These are phyloP conservation scores for Geotrichum macrosporum DNA, from an alignment of 1,139 yeast species.

Conservation along the genomic window DNA sequence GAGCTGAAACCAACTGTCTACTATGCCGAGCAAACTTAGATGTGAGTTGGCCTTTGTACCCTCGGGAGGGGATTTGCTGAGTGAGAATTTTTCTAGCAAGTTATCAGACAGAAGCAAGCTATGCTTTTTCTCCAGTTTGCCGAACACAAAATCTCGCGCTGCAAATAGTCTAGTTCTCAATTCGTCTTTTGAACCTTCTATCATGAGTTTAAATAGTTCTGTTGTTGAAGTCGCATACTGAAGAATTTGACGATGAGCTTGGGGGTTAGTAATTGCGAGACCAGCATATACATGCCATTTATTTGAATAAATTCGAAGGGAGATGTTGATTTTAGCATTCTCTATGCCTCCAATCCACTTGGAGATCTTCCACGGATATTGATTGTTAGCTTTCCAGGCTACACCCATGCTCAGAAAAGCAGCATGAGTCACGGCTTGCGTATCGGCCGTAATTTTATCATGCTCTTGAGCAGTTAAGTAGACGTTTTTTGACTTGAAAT, in stretches of 20 bases:
- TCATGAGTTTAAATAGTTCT: slow-evolving; percentile 76
- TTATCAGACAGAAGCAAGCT: slow-evolving; percentile 72
- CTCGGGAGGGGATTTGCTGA: slow-evolving; percentile 70
- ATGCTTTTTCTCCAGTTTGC: slow-evolving; percentile 51
- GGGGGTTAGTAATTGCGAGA: slow-evolving; percentile 88
- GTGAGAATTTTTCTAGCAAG: slow-evolving; percentile 70
- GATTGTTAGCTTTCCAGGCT: slow-evolving; percentile 81
- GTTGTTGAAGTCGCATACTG: slow-evolving; percentile 86
- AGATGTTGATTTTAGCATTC: slow-evolving; percentile 90
- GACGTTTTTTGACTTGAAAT: slow-evolving; percentile 77
- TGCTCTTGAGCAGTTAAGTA: slow-evolving; percentile 77
- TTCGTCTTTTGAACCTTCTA: slow-evolving; percentile 59
- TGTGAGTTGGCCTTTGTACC: slow-evolving; percentile 81
- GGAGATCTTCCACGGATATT: slow-evolving; percentile 90
- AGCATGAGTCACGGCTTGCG: slow-evolving; percentile 98
- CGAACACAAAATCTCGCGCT: slow-evolving; percentile 76
- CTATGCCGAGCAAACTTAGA: slow-evolving; percentile 79
- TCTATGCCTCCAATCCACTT: slow-evolving; percentile 92
- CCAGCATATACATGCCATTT: slow-evolving; percentile 99
- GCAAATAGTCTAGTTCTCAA: slow-evolving; percentile 53
- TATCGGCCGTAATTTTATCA: slow-evolving; percentile 93
- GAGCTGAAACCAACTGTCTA: slow-evolving; percentile 85
- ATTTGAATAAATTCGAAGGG: slow-evolving; percentile 82
- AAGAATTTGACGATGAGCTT: slow-evolving; percentile 85
- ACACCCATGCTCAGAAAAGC: slow-evolving; percentile 95